Conservation (phyloP, 176 grass and related monocot species). For the Eremochloa ophiuroides region DNA sequence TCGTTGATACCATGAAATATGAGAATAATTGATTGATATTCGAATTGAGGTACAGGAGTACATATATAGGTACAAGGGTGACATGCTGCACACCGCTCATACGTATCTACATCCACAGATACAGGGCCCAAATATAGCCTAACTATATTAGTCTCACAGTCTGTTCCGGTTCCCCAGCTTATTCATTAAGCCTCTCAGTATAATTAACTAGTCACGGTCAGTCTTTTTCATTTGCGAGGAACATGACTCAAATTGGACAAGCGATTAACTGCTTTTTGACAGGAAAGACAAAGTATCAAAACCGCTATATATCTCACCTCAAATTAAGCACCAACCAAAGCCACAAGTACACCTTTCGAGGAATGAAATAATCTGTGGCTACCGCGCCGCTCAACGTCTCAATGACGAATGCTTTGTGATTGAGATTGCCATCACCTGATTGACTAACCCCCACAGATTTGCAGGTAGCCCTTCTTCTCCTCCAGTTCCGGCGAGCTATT, state of each 20-base stretch:
- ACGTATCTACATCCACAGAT: too few relatives aligned
- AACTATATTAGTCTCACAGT: too few relatives aligned
- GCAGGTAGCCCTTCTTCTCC: not conserved
- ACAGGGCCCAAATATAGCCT: too few relatives aligned
- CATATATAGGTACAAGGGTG: too few relatives aligned
- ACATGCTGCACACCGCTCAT: too few relatives aligned
- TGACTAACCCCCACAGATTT: not conserved
- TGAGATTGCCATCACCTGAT: not conserved
- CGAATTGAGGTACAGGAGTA: too few relatives aligned
- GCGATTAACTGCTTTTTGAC: slow-evolving; percentile 26
- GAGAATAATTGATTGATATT: too few relatives aligned
- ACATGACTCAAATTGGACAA: slow-evolving; percentile 3
- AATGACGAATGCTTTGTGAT: slow-evolving; percentile 18
- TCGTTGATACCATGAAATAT: too few relatives aligned
- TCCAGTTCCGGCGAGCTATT: not conserved
- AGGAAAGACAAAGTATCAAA: slow-evolving; percentile 23
- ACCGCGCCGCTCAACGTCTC: not conserved
- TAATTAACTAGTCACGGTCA: not conserved
- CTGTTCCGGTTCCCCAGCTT: too few relatives aligned
- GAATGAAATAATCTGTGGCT: not conserved
- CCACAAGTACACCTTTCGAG: slow-evolving; percentile 14
- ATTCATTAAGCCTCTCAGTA: not conserved
- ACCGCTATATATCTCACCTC: not conserved
- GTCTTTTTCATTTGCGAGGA: not conserved
- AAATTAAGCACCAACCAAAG: not conserved